phyloP scores from a whole-genome alignment of 2,329 filamentous ascomycete species.

The Pyricularia sp. region DNA sequence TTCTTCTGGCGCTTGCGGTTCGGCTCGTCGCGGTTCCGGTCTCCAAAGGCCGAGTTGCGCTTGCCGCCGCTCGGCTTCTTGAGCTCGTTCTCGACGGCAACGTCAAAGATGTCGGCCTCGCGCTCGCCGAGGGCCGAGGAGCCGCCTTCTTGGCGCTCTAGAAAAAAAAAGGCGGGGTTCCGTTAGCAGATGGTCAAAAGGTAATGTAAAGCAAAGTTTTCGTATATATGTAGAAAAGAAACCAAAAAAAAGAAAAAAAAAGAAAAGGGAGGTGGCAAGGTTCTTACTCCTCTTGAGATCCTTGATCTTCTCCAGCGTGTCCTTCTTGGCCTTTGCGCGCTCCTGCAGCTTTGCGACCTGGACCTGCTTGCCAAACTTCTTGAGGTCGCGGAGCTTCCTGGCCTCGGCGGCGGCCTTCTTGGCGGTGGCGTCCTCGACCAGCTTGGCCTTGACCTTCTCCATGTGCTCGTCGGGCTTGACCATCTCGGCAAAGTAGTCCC shows the following conservation, averaged over 20 bases:
- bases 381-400: constrained; percentile 80
- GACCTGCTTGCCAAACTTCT: constrained; percentile 98
- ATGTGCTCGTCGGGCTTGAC: constrained; percentile 97
- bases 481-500: constrained; percentile 98
- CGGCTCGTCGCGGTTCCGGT: constrained; percentile 23
- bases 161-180: constrained; percentile 8
- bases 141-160: constrained; percentile 67
- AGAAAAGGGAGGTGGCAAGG: background rate
- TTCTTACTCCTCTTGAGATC: constrained; percentile 83
- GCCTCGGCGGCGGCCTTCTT: constrained; percentile 92
- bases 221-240: constrained; percentile 1
- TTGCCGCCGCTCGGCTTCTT: constrained; percentile 23
- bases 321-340: constrained; percentile 79
- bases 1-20: constrained; percentile 81
- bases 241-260: background rate
- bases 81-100: constrained; percentile 63
- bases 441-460: constrained; percentile 87
- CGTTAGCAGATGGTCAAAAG: constrained; percentile 3
- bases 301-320: constrained; percentile 92
- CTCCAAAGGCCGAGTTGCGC: constrained; percentile 23
- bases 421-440: constrained; percentile 78
- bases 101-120: constrained; percentile 83
- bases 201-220: background rate
- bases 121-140: constrained; percentile 49
- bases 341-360: constrained; percentile 95